These are phyloP conservation scores for Lactarius trivialis DNA, from an alignment of 768 basidiomycete species.

Conservation along the genomic window DNA sequence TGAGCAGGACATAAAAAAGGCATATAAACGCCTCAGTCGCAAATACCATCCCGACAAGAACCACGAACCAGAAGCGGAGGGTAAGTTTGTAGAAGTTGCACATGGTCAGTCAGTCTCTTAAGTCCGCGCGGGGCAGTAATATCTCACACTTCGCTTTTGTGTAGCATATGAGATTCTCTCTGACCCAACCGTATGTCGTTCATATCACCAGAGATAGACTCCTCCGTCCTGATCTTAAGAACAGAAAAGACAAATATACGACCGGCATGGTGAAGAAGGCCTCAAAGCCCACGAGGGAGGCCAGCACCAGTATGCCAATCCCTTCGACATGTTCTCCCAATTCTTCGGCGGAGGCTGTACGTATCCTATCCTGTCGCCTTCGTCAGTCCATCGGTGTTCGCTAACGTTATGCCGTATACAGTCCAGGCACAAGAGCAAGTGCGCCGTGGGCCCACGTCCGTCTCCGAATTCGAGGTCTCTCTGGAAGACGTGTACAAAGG, in stretches of 20 bases:
- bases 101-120: conserved; percentile 49
- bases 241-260: conserved; percentile 91
- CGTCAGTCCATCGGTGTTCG: neutral
- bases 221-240: neutral
- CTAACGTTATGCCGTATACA: conserved; percentile 20
- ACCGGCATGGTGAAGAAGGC: conserved; percentile 93
- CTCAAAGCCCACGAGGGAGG: conserved; percentile 87
- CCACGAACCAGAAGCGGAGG: conserved; percentile 73
- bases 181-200: conserved; percentile 57
- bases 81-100: conserved; percentile 86
- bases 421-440: conserved; percentile 51
- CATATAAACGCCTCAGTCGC: conserved; percentile 84
- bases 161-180: conserved; percentile 93
- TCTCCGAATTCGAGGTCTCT: conserved; percentile 80
- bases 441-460: conserved; percentile 66
- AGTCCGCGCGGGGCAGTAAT: neutral
- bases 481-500: conserved; percentile 89
- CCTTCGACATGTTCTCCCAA: conserved; percentile 89
- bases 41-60: conserved; percentile 97
- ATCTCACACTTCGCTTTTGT: conserved; percentile 12
- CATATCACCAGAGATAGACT: neutral
- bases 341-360: conserved; percentile 85
- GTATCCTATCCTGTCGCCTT: conserved; percentile 31
- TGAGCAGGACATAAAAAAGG: conserved; percentile 84
- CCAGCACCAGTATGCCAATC: conserved; percentile 68